Evolutionary conservation across 129 eudicot species (phyloP).

Genomic region (Flaveria linearis): DNA sequence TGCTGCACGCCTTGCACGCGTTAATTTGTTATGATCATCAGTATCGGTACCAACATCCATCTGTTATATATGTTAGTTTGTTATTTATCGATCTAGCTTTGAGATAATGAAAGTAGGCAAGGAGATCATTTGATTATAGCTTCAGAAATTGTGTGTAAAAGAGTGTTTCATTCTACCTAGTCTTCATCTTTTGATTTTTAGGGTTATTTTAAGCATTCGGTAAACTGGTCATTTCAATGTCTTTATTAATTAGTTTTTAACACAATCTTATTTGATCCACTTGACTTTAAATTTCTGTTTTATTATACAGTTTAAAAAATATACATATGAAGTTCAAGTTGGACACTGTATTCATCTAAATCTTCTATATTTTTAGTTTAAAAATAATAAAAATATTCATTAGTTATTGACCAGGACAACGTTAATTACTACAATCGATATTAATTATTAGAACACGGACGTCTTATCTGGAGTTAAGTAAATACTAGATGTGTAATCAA

Average conservation of each 20-base stretch:
- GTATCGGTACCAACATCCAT: background rate
- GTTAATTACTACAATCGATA: conserved; percentile 18
- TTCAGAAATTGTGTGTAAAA: conserved; percentile 13
- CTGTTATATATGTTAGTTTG: background rate
- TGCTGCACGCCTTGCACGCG: background rate
- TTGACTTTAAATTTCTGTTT: conserved; percentile 17
- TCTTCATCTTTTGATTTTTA: background rate
- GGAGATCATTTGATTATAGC: background rate
- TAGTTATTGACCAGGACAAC: conserved; percentile 39
- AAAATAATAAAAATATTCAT: conserved; percentile 7
- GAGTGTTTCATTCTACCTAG: background rate
- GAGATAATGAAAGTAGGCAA: too few species aligned
- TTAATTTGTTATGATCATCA: background rate
- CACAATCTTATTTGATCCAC: conserved; percentile 20
- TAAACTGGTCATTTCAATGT: too few species aligned
- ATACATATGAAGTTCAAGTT: background rate
- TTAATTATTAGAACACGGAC: conserved; percentile 6
- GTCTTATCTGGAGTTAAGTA: conserved; percentile 14
- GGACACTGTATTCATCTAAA: conserved; percentile 20
- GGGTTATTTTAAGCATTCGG: conserved; percentile 20
- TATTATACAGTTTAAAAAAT: background rate
- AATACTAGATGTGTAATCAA: conserved; percentile 19
- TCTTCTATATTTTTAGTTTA: background rate
- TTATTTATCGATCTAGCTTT: too few species aligned
- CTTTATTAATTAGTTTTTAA: background rate